Percentiles rank a stretch among this genome's conserved stretches.
Conservation (phyloP, 306 rosid species). For the Trifolium subterraneum region DNA sequence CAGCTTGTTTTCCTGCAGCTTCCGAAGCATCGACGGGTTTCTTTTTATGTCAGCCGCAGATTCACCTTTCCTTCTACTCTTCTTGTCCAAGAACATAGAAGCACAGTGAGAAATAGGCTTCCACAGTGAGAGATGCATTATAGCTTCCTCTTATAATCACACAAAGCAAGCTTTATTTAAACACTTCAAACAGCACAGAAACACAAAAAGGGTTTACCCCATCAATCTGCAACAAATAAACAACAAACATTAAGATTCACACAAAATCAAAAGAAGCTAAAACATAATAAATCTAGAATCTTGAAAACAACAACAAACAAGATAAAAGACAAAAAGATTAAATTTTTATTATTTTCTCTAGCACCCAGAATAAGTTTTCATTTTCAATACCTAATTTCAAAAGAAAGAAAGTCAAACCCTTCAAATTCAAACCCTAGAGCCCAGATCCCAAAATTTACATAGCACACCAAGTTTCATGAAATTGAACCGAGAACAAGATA, state of each 20-base stretch:
- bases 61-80: slow-evolving; percentile 67
- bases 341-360: slow-evolving; percentile 1
- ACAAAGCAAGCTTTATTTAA: slow-evolving; percentile 23
- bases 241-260: neutral
- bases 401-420: slow-evolving; percentile 55
- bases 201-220: slow-evolving; percentile 36
- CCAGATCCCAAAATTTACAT: slow-evolving; percentile 75
- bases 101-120: slow-evolving; percentile 98
- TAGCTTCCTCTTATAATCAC: slow-evolving; percentile 40
- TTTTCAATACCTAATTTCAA: slow-evolving; percentile 37
- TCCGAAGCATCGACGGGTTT: slow-evolving; percentile 74
- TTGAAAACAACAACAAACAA: neutral
- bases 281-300: slow-evolving; percentile 28
- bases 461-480: slow-evolving; percentile 37
- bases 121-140: slow-evolving; percentile 96
- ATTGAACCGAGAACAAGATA: neutral
- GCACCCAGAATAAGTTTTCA: slow-evolving; percentile 33
- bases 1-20: slow-evolving; percentile 86
- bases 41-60: slow-evolving; percentile 55
- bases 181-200: slow-evolving; percentile 17
- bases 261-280: slow-evolving; percentile 29
- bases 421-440: slow-evolving; percentile 72
- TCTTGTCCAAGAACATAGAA: slow-evolving; percentile 84
- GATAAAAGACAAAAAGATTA: neutral
- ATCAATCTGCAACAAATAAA: slow-evolving; percentile 34